Base-by-base conservation (phyloP, 2,329 filamentous ascomycete genomes). In the Aspergillus terreus region DNA sequence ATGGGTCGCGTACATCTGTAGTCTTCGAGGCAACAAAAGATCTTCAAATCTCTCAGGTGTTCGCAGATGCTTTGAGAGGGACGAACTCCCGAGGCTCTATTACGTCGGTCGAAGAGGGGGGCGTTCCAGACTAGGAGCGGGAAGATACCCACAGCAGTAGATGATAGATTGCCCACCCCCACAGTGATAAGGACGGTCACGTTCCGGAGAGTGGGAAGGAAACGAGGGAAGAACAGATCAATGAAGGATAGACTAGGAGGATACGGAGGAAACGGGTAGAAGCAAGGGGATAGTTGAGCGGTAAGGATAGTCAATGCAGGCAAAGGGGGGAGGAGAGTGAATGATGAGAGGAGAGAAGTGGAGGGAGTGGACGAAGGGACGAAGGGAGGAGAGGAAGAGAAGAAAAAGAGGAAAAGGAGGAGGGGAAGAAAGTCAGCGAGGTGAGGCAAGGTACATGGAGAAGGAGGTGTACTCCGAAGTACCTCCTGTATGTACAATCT, bases 101-200 rank as follows among this genome's bases (percentile, higher is more conserved):
- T 47, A 41, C 44, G 50, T 48, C 40, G 46, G 50, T 48, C 40
- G 46, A 40, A 42, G 46, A 48, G 35, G 35, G 33, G 35, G 35
- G 35, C 27, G 27, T 23, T n/a, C 6, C 9, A 23, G 33, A 27
- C 27, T 25, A 45, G 43, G 25, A 45, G n/a, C 23, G 30, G 23
- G 27, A 41, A 32, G 33, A 48, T 48, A 48, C 23, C 35, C 46
- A 41, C 38, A 41, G 46, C 42, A 23, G 35, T 32, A 38, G 36
- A 30, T 27, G 42, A 45, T 33, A 38, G 35, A n/a, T 38, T 5
- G 35, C 35, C 35, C 35, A 38, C 21, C 51, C 54, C 52, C 54
- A 55, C 54, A 52, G 25, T 38, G 53, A 57, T 53, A 57, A 52
- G 41, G 36, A 48, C 46, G 27, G 15, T 11, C 35, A 38, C 35